Percentiles rank a stretch among this genome's conserved stretches.
phyloP scores from a whole-genome alignment of 352 stramenopile genomes.

The Globisporangium radiosum region DNA sequence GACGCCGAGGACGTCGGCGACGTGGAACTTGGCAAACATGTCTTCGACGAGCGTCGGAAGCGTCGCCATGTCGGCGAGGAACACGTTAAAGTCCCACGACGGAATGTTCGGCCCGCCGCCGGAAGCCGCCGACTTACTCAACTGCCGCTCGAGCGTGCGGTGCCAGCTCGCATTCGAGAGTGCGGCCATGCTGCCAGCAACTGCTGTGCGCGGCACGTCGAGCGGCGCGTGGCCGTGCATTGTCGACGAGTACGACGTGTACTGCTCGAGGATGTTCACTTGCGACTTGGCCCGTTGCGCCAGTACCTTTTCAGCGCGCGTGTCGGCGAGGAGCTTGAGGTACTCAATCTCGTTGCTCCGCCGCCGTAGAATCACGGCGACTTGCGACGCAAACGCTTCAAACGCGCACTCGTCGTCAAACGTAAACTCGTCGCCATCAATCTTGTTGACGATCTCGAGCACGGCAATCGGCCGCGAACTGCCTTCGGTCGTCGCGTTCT shows the following conservation, averaged over 20 bases:
- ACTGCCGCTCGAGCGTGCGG: constrained; percentile 8
- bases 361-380: constrained; percentile 78
- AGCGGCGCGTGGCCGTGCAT: constrained; percentile 24
- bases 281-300: constrained; percentile 64
- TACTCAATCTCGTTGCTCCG: constrained; percentile 85
- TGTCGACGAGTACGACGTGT: constrained; percentile 61
- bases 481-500: constrained; percentile 29
- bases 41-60: constrained; percentile 56
- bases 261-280: constrained; percentile 72
- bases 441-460: constrained; percentile 87
- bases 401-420: constrained; percentile 85
- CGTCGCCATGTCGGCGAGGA: constrained; percentile 38
- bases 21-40: constrained; percentile 73
- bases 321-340: constrained; percentile 84
- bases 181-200: not conserved
- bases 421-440: constrained; percentile 59
- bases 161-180: constrained; percentile 7
- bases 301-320: constrained; percentile 61
- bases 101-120: constrained; percentile 15
- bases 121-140: constrained; percentile 6
- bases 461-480: constrained; percentile 72
- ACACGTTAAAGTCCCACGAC: constrained; percentile 83
- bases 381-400: constrained; percentile 79
- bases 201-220: constrained; percentile 1
- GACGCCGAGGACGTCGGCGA: constrained; percentile 55